These are phyloP conservation scores for Sporisorium graminicola DNA, from an alignment of 1,284 basidiomycete genomes.

Conservation along the genomic window DNA sequence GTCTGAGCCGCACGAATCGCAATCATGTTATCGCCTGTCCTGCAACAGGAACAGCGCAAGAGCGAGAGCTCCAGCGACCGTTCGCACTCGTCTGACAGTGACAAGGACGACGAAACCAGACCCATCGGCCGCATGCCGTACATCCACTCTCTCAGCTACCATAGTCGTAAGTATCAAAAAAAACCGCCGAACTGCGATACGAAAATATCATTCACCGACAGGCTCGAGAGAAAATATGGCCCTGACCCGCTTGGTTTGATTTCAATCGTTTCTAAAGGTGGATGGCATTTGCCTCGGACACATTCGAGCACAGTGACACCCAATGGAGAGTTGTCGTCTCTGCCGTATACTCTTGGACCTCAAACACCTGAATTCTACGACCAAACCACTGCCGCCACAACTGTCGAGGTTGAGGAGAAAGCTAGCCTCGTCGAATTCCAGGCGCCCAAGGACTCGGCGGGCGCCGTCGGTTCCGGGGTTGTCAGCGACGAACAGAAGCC, in stretches of 20 bases:
- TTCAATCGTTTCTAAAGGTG: background rate
- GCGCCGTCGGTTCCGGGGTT: constrained; percentile 30
- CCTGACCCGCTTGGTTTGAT: background rate
- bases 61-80: constrained; percentile 39
- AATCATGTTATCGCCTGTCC: constrained; percentile 35
- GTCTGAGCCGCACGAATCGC: background rate
- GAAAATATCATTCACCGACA: no score
- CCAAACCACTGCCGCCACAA: constrained; percentile 14
- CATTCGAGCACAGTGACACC: constrained; percentile 35
- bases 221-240: background rate
- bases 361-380: constrained; percentile 22
- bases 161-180: constrained; percentile 26
- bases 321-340: constrained; percentile 15
- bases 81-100: constrained; percentile 24
- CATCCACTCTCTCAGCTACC: constrained; percentile 22
- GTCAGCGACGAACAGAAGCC: constrained; percentile 34
- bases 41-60: constrained; percentile 21
- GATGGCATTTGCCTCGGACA: background rate
- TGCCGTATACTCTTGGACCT: constrained; percentile 21
- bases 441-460: constrained; percentile 45
- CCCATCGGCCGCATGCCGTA: constrained; percentile 29
- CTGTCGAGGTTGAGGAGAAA: constrained; percentile 17
- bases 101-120: constrained; percentile 28
- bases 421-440: constrained; percentile 29
- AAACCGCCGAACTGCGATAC: no score